Evolutionary conservation across 1,284 basidiomycete genomes (phyloP), one percentile per base, ranked within the genome.

Genomic region (Trametes versicolor): DNA sequence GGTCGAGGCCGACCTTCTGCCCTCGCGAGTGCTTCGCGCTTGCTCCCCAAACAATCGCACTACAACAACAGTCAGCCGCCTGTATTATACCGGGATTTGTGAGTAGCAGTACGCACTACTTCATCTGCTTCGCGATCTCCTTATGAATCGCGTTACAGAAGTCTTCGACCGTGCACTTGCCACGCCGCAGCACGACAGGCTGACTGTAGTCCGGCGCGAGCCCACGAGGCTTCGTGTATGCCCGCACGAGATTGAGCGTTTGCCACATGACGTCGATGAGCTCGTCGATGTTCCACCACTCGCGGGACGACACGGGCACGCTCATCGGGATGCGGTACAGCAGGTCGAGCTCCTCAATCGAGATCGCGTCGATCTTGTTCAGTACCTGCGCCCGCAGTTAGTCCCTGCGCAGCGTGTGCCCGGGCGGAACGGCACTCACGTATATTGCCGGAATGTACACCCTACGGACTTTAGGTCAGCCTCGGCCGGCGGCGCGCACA

Each of bases 271-370:
- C 85, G 67, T 96, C 92, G 61, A 95, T 88, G 50, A 99, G 85
- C 77, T 99, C 98, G 78, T 99, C 98, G 72, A 99, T 84, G 80
- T 99, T 99, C 73, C 98, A 85, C 97, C 97, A 99, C 75, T 96
- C 90, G 68, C 88, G 88, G 10, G 95, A 96, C 19, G 94, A 96
- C 75, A 99, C 87, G 5, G 98, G 98, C 7, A 99, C 97, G 64
- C 94, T 96, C 79, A 95, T 89, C 19, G 98, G 98, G 71, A 99
- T 99, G 80, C 93, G 94, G 80, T 93, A 93, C 79, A 99, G 82
- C 58, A 99, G 86, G 79, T 99, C 97, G 47, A 99, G 88, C 80
- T 99, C 98, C 80, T 99, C 96, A 77, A 99, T 99, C 64, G 95
- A 97, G 75, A 99, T 97, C 21, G 94, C 96, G 77, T 99, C 97